A percentile compares a stretch with the other conserved stretches of the same genome.
Evolutionary conservation across 2,329 filamentous ascomycete genomes (phyloP).

Genomic region (Fusarium begoniae): DNA sequence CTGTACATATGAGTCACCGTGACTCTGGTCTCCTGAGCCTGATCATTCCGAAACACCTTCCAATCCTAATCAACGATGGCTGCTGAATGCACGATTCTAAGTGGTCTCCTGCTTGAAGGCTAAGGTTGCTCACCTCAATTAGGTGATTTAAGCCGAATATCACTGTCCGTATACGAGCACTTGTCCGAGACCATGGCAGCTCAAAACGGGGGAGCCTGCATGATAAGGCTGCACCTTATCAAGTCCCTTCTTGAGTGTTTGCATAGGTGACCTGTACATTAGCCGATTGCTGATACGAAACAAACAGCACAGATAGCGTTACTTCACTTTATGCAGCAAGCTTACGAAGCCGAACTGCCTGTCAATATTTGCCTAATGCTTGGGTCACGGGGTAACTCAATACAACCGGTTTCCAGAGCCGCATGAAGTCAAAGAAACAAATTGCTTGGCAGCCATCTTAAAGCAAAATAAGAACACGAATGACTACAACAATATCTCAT

Average conservation of each 20-base stretch:
- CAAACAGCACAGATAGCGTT: no score
- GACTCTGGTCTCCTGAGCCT: no score
- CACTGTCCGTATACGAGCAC: background rate
- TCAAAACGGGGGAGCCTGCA: background rate
- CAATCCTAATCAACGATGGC: no score
- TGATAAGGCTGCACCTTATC: background rate
- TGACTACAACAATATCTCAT: background rate
- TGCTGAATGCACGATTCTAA: background rate
- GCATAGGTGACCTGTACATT: no score
- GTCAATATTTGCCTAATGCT: rapidly evolving
- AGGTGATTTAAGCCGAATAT: no score
- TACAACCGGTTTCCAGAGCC: background rate
- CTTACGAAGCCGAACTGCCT: no score
- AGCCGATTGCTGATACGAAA: no score
- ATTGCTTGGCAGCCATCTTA: background rate
- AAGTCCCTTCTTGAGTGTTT: background rate
- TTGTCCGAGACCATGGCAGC: background rate
- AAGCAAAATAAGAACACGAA: rapidly evolving
- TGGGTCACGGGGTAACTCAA: rapidly evolving
- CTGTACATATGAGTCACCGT: background rate
- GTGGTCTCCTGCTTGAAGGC: rapidly evolving
- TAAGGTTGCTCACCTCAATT: rapidly evolving
- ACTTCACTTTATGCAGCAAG: background rate
- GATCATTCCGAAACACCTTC: background rate
- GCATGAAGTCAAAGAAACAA: background rate